phyloP scores from a whole-genome alignment of 2,329 filamentous ascomycete genomes.

The Tolypocladium album region DNA sequence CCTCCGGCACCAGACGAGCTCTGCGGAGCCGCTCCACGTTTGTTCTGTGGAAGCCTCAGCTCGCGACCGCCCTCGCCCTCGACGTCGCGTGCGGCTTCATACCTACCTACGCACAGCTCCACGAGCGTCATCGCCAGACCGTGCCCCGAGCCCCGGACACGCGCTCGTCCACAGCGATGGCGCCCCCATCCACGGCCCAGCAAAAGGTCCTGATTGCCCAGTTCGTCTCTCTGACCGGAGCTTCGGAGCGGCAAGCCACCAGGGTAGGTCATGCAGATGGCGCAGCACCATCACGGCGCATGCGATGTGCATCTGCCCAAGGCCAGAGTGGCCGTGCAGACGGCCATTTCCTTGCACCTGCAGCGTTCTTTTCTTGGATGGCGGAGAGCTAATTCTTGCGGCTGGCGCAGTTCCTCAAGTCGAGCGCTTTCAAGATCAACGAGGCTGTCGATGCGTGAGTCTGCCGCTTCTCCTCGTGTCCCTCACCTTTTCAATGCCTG shows the following conservation, averaged over 20 bases:
- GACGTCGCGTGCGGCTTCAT: background rate
- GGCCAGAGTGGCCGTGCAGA: background rate
- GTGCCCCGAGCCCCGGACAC: conserved; percentile 3
- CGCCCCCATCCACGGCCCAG: conserved; percentile 23
- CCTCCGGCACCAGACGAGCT: background rate
- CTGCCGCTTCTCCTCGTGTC: conserved; percentile 3
- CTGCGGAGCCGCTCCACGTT: background rate
- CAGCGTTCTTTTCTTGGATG: background rate
- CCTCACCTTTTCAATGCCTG: background rate
- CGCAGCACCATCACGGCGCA: background rate
- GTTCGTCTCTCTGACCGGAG: conserved; percentile 33
- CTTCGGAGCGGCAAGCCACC: conserved; percentile 30
- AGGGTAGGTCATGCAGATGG: conserved; percentile 26
- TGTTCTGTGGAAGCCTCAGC: background rate
- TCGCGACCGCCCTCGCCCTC: background rate
- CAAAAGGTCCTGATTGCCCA: conserved; percentile 29
- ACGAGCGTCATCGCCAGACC: background rate
- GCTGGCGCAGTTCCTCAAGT: conserved; percentile 33
- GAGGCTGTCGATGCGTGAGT: conserved; percentile 49
- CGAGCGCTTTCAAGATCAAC: conserved; percentile 37
- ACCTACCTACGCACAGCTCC: background rate
- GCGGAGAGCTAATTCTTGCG: conserved; percentile 12
- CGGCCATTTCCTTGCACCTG: background rate
- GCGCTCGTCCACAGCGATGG: conserved; percentile 17
- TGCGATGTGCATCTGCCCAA: background rate